Conservation (phyloP, 176 grass and related monocot species). For the Eragrostis curvula region DNA sequence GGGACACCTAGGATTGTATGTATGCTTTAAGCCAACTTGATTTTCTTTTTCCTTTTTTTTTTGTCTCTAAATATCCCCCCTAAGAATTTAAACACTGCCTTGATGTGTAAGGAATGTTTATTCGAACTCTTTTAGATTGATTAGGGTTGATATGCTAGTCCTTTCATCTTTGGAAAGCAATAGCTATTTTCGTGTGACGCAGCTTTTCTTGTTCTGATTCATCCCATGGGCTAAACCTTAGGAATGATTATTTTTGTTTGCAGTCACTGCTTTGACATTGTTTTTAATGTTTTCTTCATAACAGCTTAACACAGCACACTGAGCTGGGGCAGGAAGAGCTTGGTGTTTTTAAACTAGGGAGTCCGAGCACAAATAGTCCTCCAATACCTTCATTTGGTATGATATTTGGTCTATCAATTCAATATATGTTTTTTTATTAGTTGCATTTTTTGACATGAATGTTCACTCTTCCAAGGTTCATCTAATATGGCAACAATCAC, state of each 20-base stretch:
- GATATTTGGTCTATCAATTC: slow-evolving; percentile 21
- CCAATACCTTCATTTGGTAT: slow-evolving; percentile 66
- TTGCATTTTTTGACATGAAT: slow-evolving; percentile 35
- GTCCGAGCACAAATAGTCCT: slow-evolving; percentile 68
- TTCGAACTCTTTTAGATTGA: not conserved
- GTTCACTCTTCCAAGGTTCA: slow-evolving; percentile 37
- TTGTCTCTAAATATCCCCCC: not conserved
- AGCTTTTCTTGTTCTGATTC: not conserved
- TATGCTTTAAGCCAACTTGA: not conserved
- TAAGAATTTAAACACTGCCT: not conserved
- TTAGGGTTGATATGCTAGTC: not conserved
- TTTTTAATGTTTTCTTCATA: slow-evolving; percentile 23
- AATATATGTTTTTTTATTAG: slow-evolving; percentile 19
- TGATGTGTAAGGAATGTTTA: not conserved
- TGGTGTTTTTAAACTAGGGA: slow-evolving; percentile 55
- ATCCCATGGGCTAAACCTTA: not conserved
- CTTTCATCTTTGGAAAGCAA: not conserved
- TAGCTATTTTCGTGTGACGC: not conserved
- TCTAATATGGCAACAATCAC: slow-evolving; percentile 41
- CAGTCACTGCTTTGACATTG: slow-evolving; percentile 7
- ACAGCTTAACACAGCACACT: slow-evolving; percentile 70
- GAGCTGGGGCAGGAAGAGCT: slow-evolving; percentile 73
- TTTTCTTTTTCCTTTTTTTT: not conserved
- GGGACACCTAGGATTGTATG: not conserved
- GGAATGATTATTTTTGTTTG: not conserved